Evolutionary conservation across 805 yeast genomes (phyloP), one percentile per base, ranked within the genome.

Genomic region (Saccharomycopsis vini): DNA sequence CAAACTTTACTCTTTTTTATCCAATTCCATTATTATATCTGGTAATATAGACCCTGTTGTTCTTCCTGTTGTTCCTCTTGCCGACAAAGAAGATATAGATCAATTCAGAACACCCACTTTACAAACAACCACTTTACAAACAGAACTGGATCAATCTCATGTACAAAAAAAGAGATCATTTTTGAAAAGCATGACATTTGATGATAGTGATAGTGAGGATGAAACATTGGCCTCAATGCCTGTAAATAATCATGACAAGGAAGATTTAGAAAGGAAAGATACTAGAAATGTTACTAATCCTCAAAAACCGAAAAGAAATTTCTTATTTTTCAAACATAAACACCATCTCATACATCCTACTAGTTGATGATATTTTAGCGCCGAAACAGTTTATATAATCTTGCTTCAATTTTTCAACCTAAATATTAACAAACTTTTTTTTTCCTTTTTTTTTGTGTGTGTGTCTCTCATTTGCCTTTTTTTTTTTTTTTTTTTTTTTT

Each of bases 1-100:
- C 24, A 55, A 49, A 30, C 39, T 59, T n/a, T 60, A 54, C 48
- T 45, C 54, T 32, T 57, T 54, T 44, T 38, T 59, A 5, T 51
- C 56, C 3, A 56, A 55, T 42, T 52, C 59, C n/a, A 43, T 43
- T 24, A 46, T 46, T 28, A 13, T 15, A 18, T 28, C 41, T 21
- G 44, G 43, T 10, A 38, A 20, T 16, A 39, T 32, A 15, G 36
- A 42, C n/a, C 35, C 36, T 5, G 16, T 31, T 40, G 37, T 40
- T 36, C 36, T 44, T 39, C 20, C 20, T 41, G 18, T 12, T 24
- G 36, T 40, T 34, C 5, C 37, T 34, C 3, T 12, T 13, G 20
- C 23, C 3, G n/a, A 5, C 12, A 36, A 22, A 24, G 40, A 36
- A 19, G 30, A 29, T 20, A 26, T 24, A 42, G 24, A 26, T 16